Evolutionary conservation across 306 rosid genomes (phyloP).

Genomic region (Carpinus fangiana): DNA sequence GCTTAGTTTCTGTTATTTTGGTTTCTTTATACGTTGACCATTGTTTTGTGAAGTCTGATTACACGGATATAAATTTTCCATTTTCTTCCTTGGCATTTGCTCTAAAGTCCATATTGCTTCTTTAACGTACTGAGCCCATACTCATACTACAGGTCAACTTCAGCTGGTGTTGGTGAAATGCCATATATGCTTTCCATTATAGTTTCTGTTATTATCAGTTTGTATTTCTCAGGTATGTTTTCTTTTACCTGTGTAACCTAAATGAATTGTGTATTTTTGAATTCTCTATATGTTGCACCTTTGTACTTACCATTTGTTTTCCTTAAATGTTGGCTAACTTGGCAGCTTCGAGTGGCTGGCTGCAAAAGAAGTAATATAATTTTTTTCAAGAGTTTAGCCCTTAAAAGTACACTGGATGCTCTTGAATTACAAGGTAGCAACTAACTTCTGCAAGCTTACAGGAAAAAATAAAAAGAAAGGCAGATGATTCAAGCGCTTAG

Average conservation of each 20-base stretch:
- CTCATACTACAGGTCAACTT: slow-evolving; percentile 64
- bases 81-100: background rate
- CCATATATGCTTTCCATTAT: slow-evolving; percentile 36
- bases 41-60: background rate
- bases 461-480: background rate
- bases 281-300: background rate
- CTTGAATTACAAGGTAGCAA: background rate
- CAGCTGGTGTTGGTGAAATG: slow-evolving; percentile 46
- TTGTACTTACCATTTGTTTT: background rate
- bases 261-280: background rate
- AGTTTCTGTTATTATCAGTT: slow-evolving; percentile 43
- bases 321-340: background rate
- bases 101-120: background rate
- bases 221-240: slow-evolving; percentile 50
- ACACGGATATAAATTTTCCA: background rate
- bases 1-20: background rate
- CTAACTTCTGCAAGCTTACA: background rate
- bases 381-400: slow-evolving; percentile 1
- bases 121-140: slow-evolving; percentile 14
- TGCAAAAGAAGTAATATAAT: background rate
- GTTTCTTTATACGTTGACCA: background rate
- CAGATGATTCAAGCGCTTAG: background rate
- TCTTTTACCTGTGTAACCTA: background rate
- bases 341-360: slow-evolving; percentile 5
- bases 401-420: background rate